phyloP scores from a whole-genome alignment of 2,329 filamentous ascomycete species.

The Colletotrichum ledebouriae region DNA sequence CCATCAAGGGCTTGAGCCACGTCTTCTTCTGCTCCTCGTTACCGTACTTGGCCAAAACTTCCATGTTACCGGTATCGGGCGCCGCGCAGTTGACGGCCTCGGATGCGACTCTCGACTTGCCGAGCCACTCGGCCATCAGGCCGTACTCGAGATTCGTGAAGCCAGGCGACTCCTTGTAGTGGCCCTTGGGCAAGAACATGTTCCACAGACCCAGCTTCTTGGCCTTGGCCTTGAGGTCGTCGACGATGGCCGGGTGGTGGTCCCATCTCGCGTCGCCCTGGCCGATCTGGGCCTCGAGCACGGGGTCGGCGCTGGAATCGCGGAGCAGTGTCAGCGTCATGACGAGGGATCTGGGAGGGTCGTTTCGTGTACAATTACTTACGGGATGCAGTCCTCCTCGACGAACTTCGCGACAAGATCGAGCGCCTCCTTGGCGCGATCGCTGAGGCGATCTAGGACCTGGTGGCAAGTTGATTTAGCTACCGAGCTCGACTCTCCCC shows the following conservation, averaged over 20 bases:
- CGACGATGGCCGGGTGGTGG: conserved; percentile 82
- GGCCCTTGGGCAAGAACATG: conserved; percentile 94
- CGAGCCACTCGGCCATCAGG: conserved; percentile 95
- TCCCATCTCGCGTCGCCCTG: conserved; percentile 83
- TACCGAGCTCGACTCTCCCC: conserved; percentile 14
- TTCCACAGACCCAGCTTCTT: conserved; percentile 93
- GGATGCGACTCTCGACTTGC: conserved; percentile 85
- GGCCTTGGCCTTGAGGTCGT: conserved; percentile 90
- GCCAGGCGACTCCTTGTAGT: conserved; percentile 95
- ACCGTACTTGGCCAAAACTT: conserved; percentile 92
- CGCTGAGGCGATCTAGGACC: conserved; percentile 77
- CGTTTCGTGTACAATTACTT: conserved; percentile 49
- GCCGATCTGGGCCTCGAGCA: conserved; percentile 85
- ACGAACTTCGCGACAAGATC: conserved; percentile 96
- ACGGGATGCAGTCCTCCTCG: conserved; percentile 93
- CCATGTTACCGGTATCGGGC: conserved; percentile 96
- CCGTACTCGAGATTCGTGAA: conserved; percentile 98
- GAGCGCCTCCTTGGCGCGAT: conserved; percentile 84
- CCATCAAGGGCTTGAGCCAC: conserved; percentile 86
- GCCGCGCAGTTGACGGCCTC: conserved; percentile 93
- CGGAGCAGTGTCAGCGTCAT: conserved; percentile 13
- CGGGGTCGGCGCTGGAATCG: conserved; percentile 75
- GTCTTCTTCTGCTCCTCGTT: conserved; percentile 85
- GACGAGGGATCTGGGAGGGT: background rate
- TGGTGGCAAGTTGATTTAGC: conserved; percentile 45